Evolutionary conservation across 2,329 filamentous ascomycete species (phyloP), one percentile per base, ranked within the genome.

Genomic region (Aspergillus niger): DNA sequence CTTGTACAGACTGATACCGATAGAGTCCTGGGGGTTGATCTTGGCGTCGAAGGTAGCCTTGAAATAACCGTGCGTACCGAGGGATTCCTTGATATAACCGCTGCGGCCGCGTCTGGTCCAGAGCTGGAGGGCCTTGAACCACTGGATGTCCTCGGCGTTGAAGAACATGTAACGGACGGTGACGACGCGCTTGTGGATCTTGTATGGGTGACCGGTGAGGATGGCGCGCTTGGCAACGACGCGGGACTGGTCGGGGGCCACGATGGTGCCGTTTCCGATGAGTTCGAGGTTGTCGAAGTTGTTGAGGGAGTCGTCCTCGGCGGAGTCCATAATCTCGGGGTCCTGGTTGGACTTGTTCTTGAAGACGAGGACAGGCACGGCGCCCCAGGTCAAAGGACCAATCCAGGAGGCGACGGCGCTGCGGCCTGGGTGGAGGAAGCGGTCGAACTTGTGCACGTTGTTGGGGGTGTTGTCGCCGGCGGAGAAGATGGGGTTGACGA

Each of bases 81-180:
- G 80, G 60, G 89, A 85, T 81, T 99, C 95, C 82, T 97, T 97
- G 81, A 99, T 87, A 76, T 89, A 97, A 8, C 95, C 95, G 67
- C 87, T 91, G 63, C 95, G 84, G 6, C 95, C 95, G 30, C 94
- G 82, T 80, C 87, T 91, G 5, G 95, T 99, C 93, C 94, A 99
- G 65, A 99, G 79, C 62, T 95, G 94, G 73, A 99, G 77, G 0
- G 94, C 94, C 81, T 97, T 96, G 86, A 98, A 99, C 93, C 95
- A 99, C 67, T 91, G 87, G 32, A 99, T 91, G 67, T 99, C 96
- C 70, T 94, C 91, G 52, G 90, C 83, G 81, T 94, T 96, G 87
- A 99, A 99, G 85, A 99, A 99, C 96, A 99, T 99, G 85, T 99
- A 99, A 30, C 95, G 89, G 50, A 99, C 89, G 0, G 96, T 99